These are phyloP conservation scores for Rhodomyrtus psidioides DNA, from an alignment of 441 rosid species.

Conservation along the genomic window DNA sequence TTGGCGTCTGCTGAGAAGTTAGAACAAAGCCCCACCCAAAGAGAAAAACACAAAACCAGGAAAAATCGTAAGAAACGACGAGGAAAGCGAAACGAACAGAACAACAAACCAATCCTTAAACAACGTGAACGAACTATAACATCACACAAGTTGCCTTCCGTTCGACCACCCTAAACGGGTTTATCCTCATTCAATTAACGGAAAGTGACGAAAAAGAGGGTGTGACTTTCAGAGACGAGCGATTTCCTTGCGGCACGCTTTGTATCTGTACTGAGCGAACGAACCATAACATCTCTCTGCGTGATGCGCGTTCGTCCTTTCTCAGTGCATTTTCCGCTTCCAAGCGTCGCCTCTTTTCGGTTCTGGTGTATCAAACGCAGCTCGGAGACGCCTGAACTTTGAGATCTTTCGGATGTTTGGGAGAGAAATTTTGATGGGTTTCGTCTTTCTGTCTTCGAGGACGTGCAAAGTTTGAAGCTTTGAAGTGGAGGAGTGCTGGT, in stretches of 20 bases:
- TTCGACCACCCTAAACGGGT: not conserved
- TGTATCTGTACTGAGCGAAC: not conserved
- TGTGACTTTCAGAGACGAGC: not conserved
- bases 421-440: not conserved
- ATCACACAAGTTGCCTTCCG: not conserved
- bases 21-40: not conserved
- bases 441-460: not conserved
- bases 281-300: not conserved
- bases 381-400: not conserved
- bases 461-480: not conserved
- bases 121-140: not conserved
- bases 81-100: not conserved
- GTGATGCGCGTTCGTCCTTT: not conserved
- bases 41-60: not conserved
- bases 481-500: not conserved
- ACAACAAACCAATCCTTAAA: not conserved
- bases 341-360: not conserved
- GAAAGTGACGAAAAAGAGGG: not conserved
- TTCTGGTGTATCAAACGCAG: not conserved
- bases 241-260: not conserved
- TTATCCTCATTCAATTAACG: not conserved
- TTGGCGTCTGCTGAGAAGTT: not conserved
- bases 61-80: not conserved
- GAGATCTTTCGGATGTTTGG: not conserved
- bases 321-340: not conserved